phyloP scores from a whole-genome alignment of 768 basidiomycete genomes.

The Wakefieldia striispora region DNA sequence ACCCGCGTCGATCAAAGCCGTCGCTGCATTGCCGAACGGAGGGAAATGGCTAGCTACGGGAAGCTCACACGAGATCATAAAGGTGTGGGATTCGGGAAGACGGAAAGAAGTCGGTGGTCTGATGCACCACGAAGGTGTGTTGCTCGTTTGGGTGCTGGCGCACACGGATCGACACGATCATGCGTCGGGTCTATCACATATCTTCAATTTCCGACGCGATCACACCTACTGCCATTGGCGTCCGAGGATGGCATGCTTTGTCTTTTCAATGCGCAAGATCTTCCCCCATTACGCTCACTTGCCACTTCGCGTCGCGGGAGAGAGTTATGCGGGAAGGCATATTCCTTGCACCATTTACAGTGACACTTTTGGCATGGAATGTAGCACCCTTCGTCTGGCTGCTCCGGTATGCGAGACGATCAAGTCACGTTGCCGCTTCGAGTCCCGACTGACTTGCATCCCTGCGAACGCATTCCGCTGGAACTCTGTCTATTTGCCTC shows the following conservation, averaged over 20 bases:
- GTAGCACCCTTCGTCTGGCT: too few species aligned
- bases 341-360: too few species aligned
- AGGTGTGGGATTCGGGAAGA: conserved; percentile 92
- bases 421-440: too few species aligned
- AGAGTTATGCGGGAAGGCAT: too few species aligned
- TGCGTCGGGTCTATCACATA: conserved; percentile 84
- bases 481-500: too few species aligned
- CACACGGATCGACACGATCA: neutral
- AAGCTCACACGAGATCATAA: conserved; percentile 93
- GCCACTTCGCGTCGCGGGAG: too few species aligned
- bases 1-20: conserved; percentile 87
- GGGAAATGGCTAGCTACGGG: conserved; percentile 97
- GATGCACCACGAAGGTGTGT: conserved; percentile 91
- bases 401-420: too few species aligned
- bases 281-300: too few species aligned
- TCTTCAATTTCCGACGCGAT: conserved; percentile 81
- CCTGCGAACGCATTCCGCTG: too few species aligned
- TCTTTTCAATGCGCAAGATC: conserved; percentile 88
- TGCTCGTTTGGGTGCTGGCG: conserved; percentile 4
- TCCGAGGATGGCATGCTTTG: conserved; percentile 92
- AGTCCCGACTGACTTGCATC: too few species aligned
- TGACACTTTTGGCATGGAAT: too few species aligned
- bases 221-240: conserved; percentile 86
- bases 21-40: conserved; percentile 82
- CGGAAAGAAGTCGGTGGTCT: conserved; percentile 93